Conservation (phyloP, 2,329 filamentous ascomycete species). For the Zopfia rhizophila region DNA sequence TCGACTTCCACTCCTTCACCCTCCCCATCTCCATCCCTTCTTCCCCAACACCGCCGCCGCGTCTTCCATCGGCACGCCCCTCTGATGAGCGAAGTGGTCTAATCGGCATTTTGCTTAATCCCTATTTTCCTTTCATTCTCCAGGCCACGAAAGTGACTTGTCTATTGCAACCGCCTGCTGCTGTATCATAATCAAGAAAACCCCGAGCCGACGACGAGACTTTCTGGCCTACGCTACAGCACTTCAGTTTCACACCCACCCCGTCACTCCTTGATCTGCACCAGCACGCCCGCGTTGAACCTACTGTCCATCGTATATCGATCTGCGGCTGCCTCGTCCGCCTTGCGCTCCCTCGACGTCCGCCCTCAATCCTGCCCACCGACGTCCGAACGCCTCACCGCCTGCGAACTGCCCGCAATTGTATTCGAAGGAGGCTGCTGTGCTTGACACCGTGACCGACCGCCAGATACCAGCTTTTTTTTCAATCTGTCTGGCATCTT, state of each 20-base stretch:
- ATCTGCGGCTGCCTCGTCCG: slow-evolving; percentile 12
- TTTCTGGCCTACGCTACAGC: slow-evolving; percentile 25
- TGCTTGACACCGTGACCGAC: slow-evolving; percentile 15
- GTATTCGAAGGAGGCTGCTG: slow-evolving; percentile 30
- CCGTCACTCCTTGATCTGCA: slow-evolving; percentile 42
- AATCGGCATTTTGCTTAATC: slow-evolving; percentile 46
- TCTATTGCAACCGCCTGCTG: slow-evolving; percentile 47
- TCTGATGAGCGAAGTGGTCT: slow-evolving; percentile 39
- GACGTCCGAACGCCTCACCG: slow-evolving; percentile 3
- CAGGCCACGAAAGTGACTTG: slow-evolving; percentile 46
- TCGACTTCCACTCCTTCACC: slow-evolving; percentile 19
- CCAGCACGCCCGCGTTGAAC: slow-evolving; percentile 22
- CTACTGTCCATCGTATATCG: slow-evolving; percentile 14
- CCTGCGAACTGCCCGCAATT: slow-evolving; percentile 18
- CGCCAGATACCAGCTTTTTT: background rate
- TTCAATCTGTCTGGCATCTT: background rate
- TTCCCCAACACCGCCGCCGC: slow-evolving; percentile 21
- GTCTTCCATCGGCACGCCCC: slow-evolving; percentile 22
- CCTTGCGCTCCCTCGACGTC: slow-evolving; percentile 11
- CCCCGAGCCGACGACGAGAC: slow-evolving; percentile 21
- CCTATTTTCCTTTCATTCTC: slow-evolving; percentile 48
- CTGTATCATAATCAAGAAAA: slow-evolving; percentile 44
- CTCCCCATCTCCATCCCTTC: slow-evolving; percentile 20
- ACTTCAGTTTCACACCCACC: slow-evolving; percentile 20
- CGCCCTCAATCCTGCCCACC: slow-evolving; percentile 15